These are phyloP conservation scores for Dothideomycetes sp. DNA, from an alignment of 2,329 filamentous ascomycete genomes.

Conservation along the genomic window DNA sequence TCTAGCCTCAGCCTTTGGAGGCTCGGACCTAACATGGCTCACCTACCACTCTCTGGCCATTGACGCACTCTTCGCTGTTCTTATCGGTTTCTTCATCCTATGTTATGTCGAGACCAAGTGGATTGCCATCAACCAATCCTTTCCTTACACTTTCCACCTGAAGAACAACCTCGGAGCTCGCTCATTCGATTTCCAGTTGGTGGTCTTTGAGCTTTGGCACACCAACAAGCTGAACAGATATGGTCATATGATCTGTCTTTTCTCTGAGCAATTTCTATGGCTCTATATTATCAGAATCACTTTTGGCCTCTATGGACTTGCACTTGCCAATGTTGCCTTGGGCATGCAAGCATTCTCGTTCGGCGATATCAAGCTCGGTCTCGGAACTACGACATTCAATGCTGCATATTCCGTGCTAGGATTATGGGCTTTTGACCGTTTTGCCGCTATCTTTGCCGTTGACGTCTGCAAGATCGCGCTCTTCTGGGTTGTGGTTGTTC, in stretches of 20 bases:
- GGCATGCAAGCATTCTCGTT: conserved; percentile 11
- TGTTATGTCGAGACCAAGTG: conserved; percentile 13
- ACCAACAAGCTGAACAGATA: conserved; percentile 14
- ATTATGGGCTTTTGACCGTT: conserved; percentile 3
- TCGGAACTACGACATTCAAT: conserved; percentile 1
- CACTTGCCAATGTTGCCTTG: conserved; percentile 3
- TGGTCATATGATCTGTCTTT: conserved; percentile 13
- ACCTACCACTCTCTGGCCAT: conserved; percentile 10
- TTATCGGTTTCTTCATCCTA: conserved; percentile 13
- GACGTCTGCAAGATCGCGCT: conserved; percentile 10
- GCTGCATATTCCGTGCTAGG: conserved; percentile 11
- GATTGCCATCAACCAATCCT: conserved; percentile 14
- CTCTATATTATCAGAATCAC: conserved; percentile 10
- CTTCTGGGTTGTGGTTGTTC: conserved; percentile 12
- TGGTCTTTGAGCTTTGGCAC: conserved; percentile 13
- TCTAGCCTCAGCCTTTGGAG: conserved; percentile 4
- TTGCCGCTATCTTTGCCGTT: background rate
- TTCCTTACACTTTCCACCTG: conserved; percentile 13
- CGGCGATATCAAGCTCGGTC: conserved; percentile 2
- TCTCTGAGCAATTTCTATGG: conserved; percentile 12
- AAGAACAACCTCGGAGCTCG: conserved; percentile 12
- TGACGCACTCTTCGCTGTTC: conserved; percentile 11
- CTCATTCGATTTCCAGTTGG: conserved; percentile 11
- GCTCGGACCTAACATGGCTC: conserved; percentile 6
- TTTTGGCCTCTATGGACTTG: conserved; percentile 9